These are phyloP conservation scores for Exserohilum rostratum DNA, from an alignment of 2,329 filamentous ascomycete genomes.

Conservation along the genomic window DNA sequence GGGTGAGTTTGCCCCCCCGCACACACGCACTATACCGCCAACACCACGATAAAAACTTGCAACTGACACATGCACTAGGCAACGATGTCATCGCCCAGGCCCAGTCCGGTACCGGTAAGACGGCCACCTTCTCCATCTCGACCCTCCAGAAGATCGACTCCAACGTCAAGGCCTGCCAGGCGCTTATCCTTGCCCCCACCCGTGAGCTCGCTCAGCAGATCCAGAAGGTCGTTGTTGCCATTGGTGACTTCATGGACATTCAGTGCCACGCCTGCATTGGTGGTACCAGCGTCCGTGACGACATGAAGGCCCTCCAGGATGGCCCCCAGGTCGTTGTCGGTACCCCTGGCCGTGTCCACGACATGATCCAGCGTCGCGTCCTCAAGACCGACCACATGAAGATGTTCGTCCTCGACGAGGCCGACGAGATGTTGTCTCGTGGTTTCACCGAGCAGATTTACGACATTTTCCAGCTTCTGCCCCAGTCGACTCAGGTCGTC, in stretches of 20 bases:
- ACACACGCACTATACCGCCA: slow-evolving; percentile 2
- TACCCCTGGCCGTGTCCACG: slow-evolving; percentile 96
- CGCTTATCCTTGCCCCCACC: slow-evolving; percentile 94
- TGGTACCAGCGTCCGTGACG: slow-evolving; percentile 95
- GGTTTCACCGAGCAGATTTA: slow-evolving; percentile 99
- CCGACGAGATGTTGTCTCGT: slow-evolving; percentile 98
- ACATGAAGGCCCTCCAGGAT: slow-evolving; percentile 96
- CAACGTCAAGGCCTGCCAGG: slow-evolving; percentile 94
- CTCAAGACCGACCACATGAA: slow-evolving; percentile 98
- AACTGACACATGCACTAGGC: slow-evolving; percentile 55
- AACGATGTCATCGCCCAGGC: slow-evolving; percentile 99
- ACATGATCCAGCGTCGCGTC: slow-evolving; percentile 99
- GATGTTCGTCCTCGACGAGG: slow-evolving; percentile 99
- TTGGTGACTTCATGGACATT: slow-evolving; percentile 99
- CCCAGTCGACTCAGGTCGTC: slow-evolving; percentile 97
- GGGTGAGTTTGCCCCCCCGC: slow-evolving; percentile 64
- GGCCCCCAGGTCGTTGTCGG: slow-evolving; percentile 97
- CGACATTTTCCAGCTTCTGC: slow-evolving; percentile 99
- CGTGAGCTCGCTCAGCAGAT: slow-evolving; percentile 99
- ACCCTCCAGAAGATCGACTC: slow-evolving; percentile 98
- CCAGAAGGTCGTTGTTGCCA: slow-evolving; percentile 98
- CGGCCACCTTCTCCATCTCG: slow-evolving; percentile 98
- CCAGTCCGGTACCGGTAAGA: slow-evolving; percentile 99
- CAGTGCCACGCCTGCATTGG: slow-evolving; percentile 99
- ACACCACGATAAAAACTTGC: slow-evolving; percentile 4